Evolutionary conservation across 768 basidiomycete species (phyloP).

Genomic region (Cytidiella melzeri): DNA sequence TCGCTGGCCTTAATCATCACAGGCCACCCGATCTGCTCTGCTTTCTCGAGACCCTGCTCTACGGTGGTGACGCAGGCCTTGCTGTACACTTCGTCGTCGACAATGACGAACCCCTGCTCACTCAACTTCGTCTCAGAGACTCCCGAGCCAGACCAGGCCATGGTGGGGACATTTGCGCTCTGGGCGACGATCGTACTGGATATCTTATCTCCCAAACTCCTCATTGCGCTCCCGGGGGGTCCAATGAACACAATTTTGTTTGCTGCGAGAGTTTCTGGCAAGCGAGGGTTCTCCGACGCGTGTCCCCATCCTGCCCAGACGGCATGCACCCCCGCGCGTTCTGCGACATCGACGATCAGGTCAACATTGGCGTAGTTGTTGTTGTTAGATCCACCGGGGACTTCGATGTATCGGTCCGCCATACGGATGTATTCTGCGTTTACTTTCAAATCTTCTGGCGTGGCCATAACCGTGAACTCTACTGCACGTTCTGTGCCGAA

Average conservation of each 20-base stretch:
- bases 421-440: constrained; percentile 99
- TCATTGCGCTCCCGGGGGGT: constrained; percentile 97
- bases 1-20: constrained; percentile 99
- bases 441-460: constrained; percentile 96
- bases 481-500: constrained; percentile 94
- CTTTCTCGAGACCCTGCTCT: constrained; percentile 78
- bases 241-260: constrained; percentile 99
- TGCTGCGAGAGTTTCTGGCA: constrained; percentile 89
- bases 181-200: constrained; percentile 99
- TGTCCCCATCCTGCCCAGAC: constrained; percentile 99
- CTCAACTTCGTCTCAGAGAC: constrained; percentile 84
- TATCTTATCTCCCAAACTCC: constrained; percentile 98
- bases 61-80: constrained; percentile 85
- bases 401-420: constrained; percentile 99
- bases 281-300: constrained; percentile 95
- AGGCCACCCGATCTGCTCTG: constrained; percentile 90
- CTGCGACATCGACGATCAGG: constrained; percentile 96
- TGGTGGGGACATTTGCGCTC: constrained; percentile 92
- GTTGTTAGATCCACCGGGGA: constrained; percentile 97
- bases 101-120: constrained; percentile 84
- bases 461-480: constrained; percentile 99
- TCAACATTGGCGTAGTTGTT: constrained; percentile 99
- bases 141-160: constrained; percentile 98
- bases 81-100: constrained; percentile 85
- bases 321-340: constrained; percentile 95